Evolutionary conservation across 2,329 filamentous ascomycete genomes (phyloP), one percentile per base, ranked within the genome.

Genomic region (Pseudogymnoascus sp.): DNA sequence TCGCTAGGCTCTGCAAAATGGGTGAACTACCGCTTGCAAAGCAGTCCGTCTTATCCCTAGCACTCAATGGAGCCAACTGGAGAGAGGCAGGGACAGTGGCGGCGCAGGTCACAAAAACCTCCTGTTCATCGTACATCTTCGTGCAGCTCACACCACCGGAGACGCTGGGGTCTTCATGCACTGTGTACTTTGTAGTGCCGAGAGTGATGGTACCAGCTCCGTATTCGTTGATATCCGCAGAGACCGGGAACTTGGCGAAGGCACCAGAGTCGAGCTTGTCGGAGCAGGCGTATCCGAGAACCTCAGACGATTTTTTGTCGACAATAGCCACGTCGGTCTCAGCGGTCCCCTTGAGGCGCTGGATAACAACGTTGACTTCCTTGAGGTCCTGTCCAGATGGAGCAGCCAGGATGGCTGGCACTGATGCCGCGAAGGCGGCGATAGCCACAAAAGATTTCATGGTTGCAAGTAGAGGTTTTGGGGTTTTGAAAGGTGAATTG

Each of bases 371-470:
- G 25, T 49, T 25, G 21, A 49, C 43, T 9, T 49, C 43, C 21
- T 49, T 49, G 43, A 49, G 21, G 25, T 49, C 43, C 9, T 49
- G 43, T 1, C 43, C 21, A 4, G 43, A 25, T 25, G 43, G 43
- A 25, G 43, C 43, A n/a, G 43, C 43, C 12, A 49, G 43, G 12
- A 25, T 21, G 9, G 21, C 43, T 8, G 43, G 43, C 5, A 23
- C 4, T 2, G 43, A 25, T 25, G 43, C 43, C 43, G 43, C 43
- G 12, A 49, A 12, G 21, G 43, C 43, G 4, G 43, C 43, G 6
- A 49, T 49, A n/a, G 43, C 16, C 12, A 49, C 43, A 49, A 49
- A 49, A 49, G 43, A 49, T 25, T 49, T 45, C 41, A 45, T 45
- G 41, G 25, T 45, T 45, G 21, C 5, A 25, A 49, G 43, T n/a